Evolutionary conservation across 2,329 filamentous ascomycete species (phyloP).

Genomic region (Westerdykella ornata): DNA sequence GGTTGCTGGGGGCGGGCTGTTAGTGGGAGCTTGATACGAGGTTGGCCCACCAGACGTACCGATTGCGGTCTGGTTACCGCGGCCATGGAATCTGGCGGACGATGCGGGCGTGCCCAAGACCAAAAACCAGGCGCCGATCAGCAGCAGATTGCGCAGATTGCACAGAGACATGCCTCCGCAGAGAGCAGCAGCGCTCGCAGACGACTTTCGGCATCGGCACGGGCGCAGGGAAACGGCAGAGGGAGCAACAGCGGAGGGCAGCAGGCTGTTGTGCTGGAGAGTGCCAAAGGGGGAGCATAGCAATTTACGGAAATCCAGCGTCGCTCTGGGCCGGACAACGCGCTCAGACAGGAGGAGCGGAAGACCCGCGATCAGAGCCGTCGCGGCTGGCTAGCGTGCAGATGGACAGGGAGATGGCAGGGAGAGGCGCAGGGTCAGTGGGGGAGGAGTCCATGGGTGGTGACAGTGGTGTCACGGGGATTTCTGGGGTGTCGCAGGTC

Average conservation of each 20-base stretch:
- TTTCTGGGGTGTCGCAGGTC: too few species aligned
- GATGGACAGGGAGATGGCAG: neutral
- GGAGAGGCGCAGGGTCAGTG: too few species aligned
- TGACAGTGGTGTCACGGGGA: too few species aligned
- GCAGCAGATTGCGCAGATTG: neutral
- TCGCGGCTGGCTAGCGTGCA: neutral
- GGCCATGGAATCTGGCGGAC: conserved; percentile 17
- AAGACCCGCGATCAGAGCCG: neutral
- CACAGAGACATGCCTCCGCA: conserved; percentile 6
- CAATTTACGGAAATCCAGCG: too few species aligned
- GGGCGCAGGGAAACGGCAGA: conserved; percentile 7
- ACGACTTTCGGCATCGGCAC: conserved; percentile 14
- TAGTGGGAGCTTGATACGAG: conserved; percentile 22
- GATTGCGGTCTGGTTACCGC: conserved; percentile 15
- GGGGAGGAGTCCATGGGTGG: too few species aligned
- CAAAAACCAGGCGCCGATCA: neutral
- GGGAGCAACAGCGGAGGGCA: conserved; percentile 4
- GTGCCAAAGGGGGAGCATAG: neutral
- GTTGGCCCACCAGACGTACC: conserved; percentile 17
- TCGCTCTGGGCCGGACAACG: too few species aligned
- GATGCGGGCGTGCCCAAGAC: conserved; percentile 7
- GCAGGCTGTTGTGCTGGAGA: neutral
- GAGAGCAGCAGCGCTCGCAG: conserved; percentile 1
- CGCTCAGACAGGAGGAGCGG: neutral
- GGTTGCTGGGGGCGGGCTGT: conserved; percentile 21